Percentiles rank a stretch among this genome's conserved stretches.
Conservation (phyloP, 192 early-diverging fungal genomes). For the Gryganskiella cystojenkinii region DNA sequence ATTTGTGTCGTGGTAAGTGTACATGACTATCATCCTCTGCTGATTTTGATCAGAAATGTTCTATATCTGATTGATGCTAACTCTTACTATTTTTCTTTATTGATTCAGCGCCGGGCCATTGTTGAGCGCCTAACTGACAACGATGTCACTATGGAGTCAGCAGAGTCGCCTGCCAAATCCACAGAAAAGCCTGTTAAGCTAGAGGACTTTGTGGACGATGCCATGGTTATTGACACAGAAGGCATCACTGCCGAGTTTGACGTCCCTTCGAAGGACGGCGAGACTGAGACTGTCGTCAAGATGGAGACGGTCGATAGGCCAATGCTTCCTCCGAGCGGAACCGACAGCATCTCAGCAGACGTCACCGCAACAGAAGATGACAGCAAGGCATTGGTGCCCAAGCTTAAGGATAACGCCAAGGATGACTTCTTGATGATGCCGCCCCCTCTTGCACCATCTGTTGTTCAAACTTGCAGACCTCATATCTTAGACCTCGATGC, state of each 20-base stretch:
- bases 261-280: constrained; percentile 19
- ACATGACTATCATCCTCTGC: not conserved
- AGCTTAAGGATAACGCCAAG: constrained; percentile 45
- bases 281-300: constrained; percentile 16
- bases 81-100: too few species aligned
- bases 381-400: constrained; percentile 29
- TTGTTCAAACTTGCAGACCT: constrained; percentile 52
- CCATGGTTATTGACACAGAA: constrained; percentile 27
- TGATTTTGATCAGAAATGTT: too few species aligned
- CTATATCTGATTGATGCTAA: too few species aligned
- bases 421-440: constrained; percentile 55
- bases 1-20: constrained; percentile 73
- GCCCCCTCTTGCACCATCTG: constrained; percentile 52
- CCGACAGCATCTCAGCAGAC: not conserved
- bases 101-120: too few species aligned
- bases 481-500: constrained; percentile 50
- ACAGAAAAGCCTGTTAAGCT: constrained; percentile 23
- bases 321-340: constrained; percentile 12
- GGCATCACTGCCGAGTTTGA: not conserved
- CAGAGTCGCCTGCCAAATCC: too few species aligned
- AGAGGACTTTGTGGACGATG: constrained; percentile 35
- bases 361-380: constrained; percentile 11
- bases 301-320: constrained; percentile 33
- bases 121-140: too few species aligned
- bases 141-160: not conserved